Base-by-base conservation (phyloP, 805 yeast species). In the Yarrowia bubula region DNA sequence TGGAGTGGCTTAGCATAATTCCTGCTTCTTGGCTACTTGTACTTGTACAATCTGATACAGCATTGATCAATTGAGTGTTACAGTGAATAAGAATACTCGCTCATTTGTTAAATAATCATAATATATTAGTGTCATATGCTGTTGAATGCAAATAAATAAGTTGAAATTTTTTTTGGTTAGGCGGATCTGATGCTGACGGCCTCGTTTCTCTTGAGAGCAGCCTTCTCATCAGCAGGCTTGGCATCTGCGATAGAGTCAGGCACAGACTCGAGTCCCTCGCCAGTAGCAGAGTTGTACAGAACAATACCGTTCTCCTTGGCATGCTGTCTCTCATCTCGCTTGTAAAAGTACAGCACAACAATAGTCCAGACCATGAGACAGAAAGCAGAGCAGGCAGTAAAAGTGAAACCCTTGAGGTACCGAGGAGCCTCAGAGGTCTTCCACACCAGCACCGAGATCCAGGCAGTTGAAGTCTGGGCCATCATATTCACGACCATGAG, bases 291-390 rank as follows among this genome's bases (percentile, higher is more conserved):
- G 47, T 61, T 61, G 47, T 61, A 61, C 11, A 61, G 47, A 14
- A 47, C 46, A 43, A 84, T 83, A 35, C 86, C 86, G 68, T 84
- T 81, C 4, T 75, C 77, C 32, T 77, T 66, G 3, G 86, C 84
- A 63, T 75, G 73, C 57, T 70, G 74, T 68, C 78, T 78, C 69
- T 84, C 87, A 62, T 83, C 83, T 62, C 79, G 75, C 73, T 83
- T 84, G 74, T 83, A 84, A 69, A 84, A 80, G 71, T 73, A 84
- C 66, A 84, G 75, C 8, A 84, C 86, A 15, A 82, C 82, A 42
- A 69, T 47, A 9, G 69, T 58, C 61, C 60, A 57, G 15, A 68
- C 18, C 15, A 55, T 53, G 28, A 68, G 57, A 37, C 57, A 55
- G 44, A 68, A 68, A 15, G 70, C 68, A 14, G 62, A 65, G 22